Conservation (phyloP, 2,329 filamentous ascomycete genomes). For the Xylaria hypoxylon region DNA sequence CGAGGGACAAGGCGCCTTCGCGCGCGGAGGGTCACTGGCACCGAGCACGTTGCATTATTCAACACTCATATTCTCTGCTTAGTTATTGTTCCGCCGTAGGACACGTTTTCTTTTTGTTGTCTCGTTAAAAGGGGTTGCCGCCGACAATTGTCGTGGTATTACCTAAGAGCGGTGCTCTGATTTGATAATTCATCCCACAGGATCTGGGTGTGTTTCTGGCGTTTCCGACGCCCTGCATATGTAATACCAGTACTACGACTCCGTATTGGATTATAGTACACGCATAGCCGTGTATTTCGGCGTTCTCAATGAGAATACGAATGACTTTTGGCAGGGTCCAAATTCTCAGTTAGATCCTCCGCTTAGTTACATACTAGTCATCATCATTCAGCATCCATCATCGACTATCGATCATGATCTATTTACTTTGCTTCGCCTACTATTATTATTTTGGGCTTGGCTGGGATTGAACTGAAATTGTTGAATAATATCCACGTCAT, state of each 20-base stretch:
- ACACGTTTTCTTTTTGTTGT: slow-evolving; percentile 4
- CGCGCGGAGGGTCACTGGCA: slow-evolving; percentile 2
- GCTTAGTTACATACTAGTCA: slow-evolving; percentile 19
- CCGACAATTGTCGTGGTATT: slow-evolving; percentile 35
- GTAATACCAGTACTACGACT: slow-evolving; percentile 15
- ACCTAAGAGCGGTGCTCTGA: slow-evolving; percentile 39
- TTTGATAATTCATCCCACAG: slow-evolving; percentile 35
- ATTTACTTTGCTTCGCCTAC: not conserved
- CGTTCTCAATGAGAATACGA: slow-evolving; percentile 35
- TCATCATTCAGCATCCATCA: slow-evolving; percentile 23
- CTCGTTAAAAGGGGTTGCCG: not conserved
- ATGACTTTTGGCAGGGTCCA: slow-evolving; percentile 39
- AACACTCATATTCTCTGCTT: slow-evolving; percentile 14
- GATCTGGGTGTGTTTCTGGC: slow-evolving; percentile 28
- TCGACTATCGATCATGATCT: slow-evolving; percentile 2
- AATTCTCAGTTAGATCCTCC: slow-evolving; percentile 23
- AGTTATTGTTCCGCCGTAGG: slow-evolving; percentile 24
- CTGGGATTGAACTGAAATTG: slow-evolving; percentile 34
- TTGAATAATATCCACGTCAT: slow-evolving; percentile 33
- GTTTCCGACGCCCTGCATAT: slow-evolving; percentile 40
- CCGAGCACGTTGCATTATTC: slow-evolving; percentile 5
- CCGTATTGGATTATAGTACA: slow-evolving; percentile 7
- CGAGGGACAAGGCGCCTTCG: slow-evolving; percentile 21
- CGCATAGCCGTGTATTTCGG: slow-evolving; percentile 17
- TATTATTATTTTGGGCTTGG: slow-evolving; percentile 30